phyloP scores from a whole-genome alignment of 331 rosid genomes.

The Spiraea crenata region DNA sequence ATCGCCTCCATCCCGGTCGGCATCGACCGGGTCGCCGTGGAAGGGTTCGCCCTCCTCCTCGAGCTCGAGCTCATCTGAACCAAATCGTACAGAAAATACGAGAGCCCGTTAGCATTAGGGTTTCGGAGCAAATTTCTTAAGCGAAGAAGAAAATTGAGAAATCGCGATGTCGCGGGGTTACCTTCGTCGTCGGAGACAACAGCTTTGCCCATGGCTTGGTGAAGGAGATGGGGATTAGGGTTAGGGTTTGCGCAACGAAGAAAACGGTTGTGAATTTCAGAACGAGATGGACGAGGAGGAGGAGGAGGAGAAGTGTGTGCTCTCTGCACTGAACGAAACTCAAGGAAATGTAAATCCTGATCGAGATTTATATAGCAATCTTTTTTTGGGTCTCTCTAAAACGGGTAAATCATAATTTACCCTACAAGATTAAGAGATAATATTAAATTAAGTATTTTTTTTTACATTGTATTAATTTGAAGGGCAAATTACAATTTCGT shows the following conservation, averaged over 20 bases:
- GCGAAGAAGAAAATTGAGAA: neutral
- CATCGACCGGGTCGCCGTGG: constrained; percentile 51
- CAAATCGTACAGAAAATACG: constrained; percentile 12
- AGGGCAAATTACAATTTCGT: too few species aligned
- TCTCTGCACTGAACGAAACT: too few species aligned
- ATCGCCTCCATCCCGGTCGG: constrained; percentile 40
- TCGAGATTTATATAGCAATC: too few species aligned
- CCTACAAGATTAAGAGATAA: too few species aligned
- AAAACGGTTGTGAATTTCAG: too few species aligned
- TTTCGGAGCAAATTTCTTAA: neutral
- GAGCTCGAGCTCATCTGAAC: constrained; percentile 70
- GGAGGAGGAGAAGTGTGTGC: too few species aligned
- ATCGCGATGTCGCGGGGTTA: neutral
- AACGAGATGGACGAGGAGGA: too few species aligned
- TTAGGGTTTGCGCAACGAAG: neutral
- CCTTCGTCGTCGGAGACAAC: constrained; percentile 93
- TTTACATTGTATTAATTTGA: too few species aligned
- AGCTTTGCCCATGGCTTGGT: constrained; percentile 53
- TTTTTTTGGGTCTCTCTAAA: too few species aligned
- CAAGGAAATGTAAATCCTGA: too few species aligned
- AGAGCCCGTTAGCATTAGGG: neutral
- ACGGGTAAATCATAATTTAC: too few species aligned
- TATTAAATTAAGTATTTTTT: too few species aligned
- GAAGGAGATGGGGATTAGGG: neutral
- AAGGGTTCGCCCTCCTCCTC: constrained; percentile 71